Conservation (phyloP, 2,329 filamentous ascomycete genomes). For the Pestalotiopsis sp. region DNA sequence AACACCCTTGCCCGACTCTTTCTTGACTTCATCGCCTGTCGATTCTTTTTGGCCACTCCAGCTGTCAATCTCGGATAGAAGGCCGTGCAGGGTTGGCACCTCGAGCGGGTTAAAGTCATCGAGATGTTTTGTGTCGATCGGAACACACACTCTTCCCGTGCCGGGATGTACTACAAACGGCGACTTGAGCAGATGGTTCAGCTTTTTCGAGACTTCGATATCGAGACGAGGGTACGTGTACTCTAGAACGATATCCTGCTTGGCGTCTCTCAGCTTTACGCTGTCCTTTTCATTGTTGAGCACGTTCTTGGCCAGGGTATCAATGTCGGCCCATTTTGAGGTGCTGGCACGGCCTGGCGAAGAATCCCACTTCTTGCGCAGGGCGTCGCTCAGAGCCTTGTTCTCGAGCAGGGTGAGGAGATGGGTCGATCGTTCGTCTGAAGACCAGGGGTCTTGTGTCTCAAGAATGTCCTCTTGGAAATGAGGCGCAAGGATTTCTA, state of each 20-base stretch:
- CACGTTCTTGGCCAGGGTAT: slow-evolving; percentile 78
- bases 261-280: slow-evolving; percentile 78
- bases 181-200: slow-evolving; percentile 96
- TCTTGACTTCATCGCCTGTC: slow-evolving; percentile 29
- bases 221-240: slow-evolving; percentile 98
- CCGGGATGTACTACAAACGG: slow-evolving; percentile 96
- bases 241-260: slow-evolving; percentile 94
- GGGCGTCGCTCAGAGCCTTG: slow-evolving; percentile 71
- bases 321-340: slow-evolving; percentile 94
- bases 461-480: slow-evolving; percentile 83
- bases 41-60: slow-evolving; percentile 61
- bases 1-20: slow-evolving; percentile 35
- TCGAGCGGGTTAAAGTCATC: slow-evolving; percentile 84
- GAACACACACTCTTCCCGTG: slow-evolving; percentile 92
- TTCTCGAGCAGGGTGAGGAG: slow-evolving; percentile 88
- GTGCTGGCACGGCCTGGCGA: slow-evolving; percentile 75
- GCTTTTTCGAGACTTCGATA: slow-evolving; percentile 95
- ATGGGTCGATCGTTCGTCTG: slow-evolving; percentile 70
- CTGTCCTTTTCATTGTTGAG: slow-evolving; percentile 73
- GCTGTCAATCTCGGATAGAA: slow-evolving; percentile 84
- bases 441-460: slow-evolving; percentile 84
- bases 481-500: slow-evolving; percentile 81
- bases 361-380: slow-evolving; percentile 90
- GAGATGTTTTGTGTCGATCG: slow-evolving; percentile 76
- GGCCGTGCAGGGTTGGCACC: slow-evolving; percentile 85